phyloP scores from a whole-genome alignment of 768 basidiomycete species.

The Pleurotus giganteus region DNA sequence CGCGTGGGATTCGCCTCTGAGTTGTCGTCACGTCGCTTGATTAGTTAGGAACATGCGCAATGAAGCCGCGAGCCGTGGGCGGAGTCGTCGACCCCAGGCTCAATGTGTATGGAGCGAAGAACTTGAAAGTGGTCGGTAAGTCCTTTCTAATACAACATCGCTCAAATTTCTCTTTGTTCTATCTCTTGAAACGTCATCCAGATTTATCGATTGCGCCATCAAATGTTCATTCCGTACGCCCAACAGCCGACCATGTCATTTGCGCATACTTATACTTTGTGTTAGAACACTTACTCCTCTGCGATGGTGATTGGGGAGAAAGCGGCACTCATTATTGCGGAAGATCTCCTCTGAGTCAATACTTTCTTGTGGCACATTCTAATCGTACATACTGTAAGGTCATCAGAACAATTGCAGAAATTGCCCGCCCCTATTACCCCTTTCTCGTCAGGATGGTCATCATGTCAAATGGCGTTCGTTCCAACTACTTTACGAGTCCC shows the following conservation, averaged over 20 bases:
- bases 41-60: slow-evolving; percentile 50
- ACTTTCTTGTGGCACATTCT: too few species aligned
- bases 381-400: too few species aligned
- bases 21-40: background rate
- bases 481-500: too few species aligned
- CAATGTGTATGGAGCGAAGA: slow-evolving; percentile 43
- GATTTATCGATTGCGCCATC: slow-evolving; percentile 28
- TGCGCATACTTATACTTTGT: background rate
- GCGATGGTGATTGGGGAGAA: slow-evolving; percentile 53
- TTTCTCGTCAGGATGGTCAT: too few species aligned
- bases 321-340: slow-evolving; percentile 52
- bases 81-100: slow-evolving; percentile 47
- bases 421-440: too few species aligned
- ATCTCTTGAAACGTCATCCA: background rate
- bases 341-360: slow-evolving; percentile 28
- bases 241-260: background rate
- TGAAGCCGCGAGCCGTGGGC: slow-evolving; percentile 41
- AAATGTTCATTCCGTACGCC: slow-evolving; percentile 25
- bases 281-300: slow-evolving; percentile 33
- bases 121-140: slow-evolving; percentile 38
- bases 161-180: background rate
- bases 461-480: too few species aligned
- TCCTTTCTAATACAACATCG: slow-evolving; percentile 12
- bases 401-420: too few species aligned
- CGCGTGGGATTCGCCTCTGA: background rate